Percentiles rank a stretch among this genome's conserved stretches.
Conservation (phyloP, 1,284 basidiomycete species). For the Leccinum angustisporum region DNA sequence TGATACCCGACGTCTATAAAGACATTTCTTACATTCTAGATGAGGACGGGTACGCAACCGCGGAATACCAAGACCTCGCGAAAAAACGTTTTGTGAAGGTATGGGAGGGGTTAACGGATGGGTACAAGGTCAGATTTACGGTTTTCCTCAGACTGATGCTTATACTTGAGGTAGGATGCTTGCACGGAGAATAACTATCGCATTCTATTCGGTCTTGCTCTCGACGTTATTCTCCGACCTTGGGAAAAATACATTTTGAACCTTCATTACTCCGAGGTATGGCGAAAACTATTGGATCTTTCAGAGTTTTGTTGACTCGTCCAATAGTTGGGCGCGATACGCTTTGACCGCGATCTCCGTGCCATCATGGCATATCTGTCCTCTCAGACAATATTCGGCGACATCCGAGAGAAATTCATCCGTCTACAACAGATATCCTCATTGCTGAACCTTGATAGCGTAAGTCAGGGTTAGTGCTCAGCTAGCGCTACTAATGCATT, state of each 20-base stretch:
- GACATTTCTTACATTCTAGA: constrained; percentile 88
- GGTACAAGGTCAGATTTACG: constrained; percentile 66
- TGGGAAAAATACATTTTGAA: constrained; percentile 89
- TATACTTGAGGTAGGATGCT: constrained; percentile 52
- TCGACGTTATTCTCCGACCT: constrained; percentile 86
- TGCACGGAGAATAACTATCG: constrained; percentile 90
- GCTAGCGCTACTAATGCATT: constrained; percentile 6
- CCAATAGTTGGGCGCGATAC: constrained; percentile 87
- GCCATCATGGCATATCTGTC: constrained; percentile 82
- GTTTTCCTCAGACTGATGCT: constrained; percentile 1
- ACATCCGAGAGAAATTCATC: constrained; percentile 88
- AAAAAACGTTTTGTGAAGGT: constrained; percentile 84
- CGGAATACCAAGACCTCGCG: constrained; percentile 85
- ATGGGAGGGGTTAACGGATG: constrained; percentile 84
- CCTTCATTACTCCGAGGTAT: constrained; percentile 86
- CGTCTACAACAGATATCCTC: constrained; percentile 93
- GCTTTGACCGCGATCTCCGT: constrained; percentile 92
- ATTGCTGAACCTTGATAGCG: constrained; percentile 85
- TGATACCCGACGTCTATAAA: constrained; percentile 87
- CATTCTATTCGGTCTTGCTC: constrained; percentile 77
- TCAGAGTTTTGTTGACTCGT: constrained; percentile 11
- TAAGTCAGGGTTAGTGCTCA: constrained; percentile 39
- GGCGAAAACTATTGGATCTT: constrained; percentile 15
- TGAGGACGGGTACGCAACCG: constrained; percentile 81
- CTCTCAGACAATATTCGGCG: constrained; percentile 83